These are phyloP conservation scores for Neofusicoccum cordaticola DNA, from an alignment of 2,329 filamentous ascomycete species.

Conservation along the genomic window DNA sequence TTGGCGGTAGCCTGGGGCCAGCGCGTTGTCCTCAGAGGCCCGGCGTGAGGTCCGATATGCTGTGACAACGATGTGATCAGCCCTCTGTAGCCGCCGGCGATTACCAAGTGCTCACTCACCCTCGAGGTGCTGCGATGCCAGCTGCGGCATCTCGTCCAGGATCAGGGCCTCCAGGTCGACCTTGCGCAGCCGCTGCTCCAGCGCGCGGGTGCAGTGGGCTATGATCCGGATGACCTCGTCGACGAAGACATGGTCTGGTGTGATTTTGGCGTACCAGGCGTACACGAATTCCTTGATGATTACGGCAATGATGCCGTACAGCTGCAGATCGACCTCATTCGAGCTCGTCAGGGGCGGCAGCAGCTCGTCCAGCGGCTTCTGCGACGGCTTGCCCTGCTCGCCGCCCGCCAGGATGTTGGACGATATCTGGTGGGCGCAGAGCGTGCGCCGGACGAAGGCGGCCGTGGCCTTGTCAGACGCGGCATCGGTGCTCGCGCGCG, in stretches of 20 bases:
- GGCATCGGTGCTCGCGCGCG: slow-evolving; percentile 17
- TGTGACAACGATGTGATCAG: slow-evolving; percentile 35
- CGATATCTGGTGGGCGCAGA: slow-evolving; percentile 66
- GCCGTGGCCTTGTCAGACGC: slow-evolving; percentile 73
- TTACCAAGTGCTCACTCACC: slow-evolving; percentile 53
- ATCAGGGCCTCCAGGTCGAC: slow-evolving; percentile 80
- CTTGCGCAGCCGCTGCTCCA: slow-evolving; percentile 81
- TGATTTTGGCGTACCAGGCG: slow-evolving; percentile 91
- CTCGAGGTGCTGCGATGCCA: slow-evolving; percentile 75
- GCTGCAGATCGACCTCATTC: slow-evolving; percentile 87
- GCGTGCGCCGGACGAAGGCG: slow-evolving; percentile 75
- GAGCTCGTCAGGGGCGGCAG: slow-evolving; percentile 90
- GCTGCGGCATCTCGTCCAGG: slow-evolving; percentile 80
- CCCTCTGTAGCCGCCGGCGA: slow-evolving; percentile 24
- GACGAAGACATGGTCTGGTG: slow-evolving; percentile 82
- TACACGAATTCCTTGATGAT: slow-evolving; percentile 88
- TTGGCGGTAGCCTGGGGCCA: slow-evolving; percentile 61
- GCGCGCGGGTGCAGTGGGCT: slow-evolving; percentile 81
- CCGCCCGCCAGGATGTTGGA: slow-evolving; percentile 42
- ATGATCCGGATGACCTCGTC: slow-evolving; percentile 86
- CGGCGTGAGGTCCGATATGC: slow-evolving; percentile 70
- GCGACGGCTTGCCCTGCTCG: slow-evolving; percentile 57
- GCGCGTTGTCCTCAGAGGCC: slow-evolving; percentile 56
- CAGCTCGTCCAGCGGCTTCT: slow-evolving; percentile 71
- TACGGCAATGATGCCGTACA: slow-evolving; percentile 89